phyloP scores from a whole-genome alignment of 2,329 filamentous ascomycete species.

The Fusarium sp. region DNA sequence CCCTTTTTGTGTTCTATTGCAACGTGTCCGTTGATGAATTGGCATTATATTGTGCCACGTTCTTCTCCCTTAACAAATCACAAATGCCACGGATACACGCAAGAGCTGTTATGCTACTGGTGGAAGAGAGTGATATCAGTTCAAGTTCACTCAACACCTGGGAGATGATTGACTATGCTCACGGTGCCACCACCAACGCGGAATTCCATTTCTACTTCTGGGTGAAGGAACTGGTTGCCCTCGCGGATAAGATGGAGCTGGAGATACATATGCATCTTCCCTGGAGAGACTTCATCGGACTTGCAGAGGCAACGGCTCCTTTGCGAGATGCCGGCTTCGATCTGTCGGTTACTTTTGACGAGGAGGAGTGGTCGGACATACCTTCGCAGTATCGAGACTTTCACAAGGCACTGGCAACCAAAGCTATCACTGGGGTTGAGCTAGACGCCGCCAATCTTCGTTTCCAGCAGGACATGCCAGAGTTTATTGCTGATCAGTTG shows the following conservation, averaged over 20 bases:
- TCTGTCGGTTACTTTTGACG: not conserved
- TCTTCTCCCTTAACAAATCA: not conserved
- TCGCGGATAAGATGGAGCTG: not conserved
- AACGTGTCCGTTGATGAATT: not conserved
- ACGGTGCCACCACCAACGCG: not conserved
- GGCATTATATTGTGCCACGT: not conserved
- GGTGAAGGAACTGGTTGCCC: not conserved
- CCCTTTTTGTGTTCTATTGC: not conserved
- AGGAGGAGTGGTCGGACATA: not conserved
- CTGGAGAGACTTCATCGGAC: not conserved
- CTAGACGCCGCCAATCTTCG: not conserved
- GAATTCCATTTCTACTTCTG: not conserved
- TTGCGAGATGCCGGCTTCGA: not conserved
- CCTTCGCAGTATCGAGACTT: not conserved
- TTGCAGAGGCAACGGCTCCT: not conserved
- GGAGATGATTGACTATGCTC: not conserved
- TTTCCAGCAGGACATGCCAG: not conserved
- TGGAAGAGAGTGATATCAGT: too few relatives aligned
- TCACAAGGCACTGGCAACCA: not conserved
- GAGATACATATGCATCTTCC: not conserved
- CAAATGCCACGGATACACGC: not conserved
- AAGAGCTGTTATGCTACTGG: not conserved
- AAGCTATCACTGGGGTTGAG: not conserved
- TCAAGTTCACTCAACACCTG: not conserved
- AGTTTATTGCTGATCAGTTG: not conserved